Evolutionary conservation across 1,284 basidiomycete genomes (phyloP).

Genomic region (Pseudozyma thailandica): DNA sequence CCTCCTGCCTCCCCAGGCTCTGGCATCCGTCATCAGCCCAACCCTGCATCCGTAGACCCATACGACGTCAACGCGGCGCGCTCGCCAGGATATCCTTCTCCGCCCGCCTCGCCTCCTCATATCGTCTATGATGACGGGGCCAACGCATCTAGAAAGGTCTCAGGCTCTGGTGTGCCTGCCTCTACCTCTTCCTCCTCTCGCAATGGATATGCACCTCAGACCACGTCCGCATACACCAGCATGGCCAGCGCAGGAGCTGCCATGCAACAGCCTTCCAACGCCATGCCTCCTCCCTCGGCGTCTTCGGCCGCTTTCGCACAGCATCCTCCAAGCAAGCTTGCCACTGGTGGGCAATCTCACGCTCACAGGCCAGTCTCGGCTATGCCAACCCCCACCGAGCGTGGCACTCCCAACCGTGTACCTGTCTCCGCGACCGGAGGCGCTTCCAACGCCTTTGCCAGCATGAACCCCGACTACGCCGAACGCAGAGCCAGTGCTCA

Average conservation of each 20-base stretch:
- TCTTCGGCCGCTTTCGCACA: conserved; percentile 11
- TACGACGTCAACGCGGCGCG: conserved; percentile 24
- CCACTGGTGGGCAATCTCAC: conserved; percentile 60
- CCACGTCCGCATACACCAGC: conserved; percentile 27
- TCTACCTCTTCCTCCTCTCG: conserved; percentile 25
- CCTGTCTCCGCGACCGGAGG: conserved; percentile 10
- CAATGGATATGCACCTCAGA: conserved; percentile 14
- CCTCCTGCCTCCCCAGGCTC: conserved; percentile 39
- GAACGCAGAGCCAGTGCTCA: conserved; percentile 63
- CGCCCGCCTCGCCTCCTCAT: conserved; percentile 42
- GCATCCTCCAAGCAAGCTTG: conserved; percentile 54
- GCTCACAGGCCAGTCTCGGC: conserved; percentile 60
- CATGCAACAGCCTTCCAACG: conserved; percentile 24
- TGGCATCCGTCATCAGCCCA: conserved; percentile 15
- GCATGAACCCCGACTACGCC: conserved; percentile 47
- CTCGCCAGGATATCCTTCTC: conserved; percentile 42
- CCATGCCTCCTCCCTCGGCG: conserved; percentile 13
- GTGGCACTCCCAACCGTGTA: conserved; percentile 17
- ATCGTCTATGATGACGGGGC: conserved; percentile 7
- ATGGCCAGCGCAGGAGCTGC: conserved; percentile 41
- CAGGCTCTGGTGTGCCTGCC: conserved; percentile 18
- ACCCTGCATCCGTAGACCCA: background rate
- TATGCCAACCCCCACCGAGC: conserved; percentile 57
- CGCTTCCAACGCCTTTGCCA: conserved; percentile 43
- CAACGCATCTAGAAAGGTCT: conserved; percentile 11